These are phyloP conservation scores for Rhamnella rubrinervis DNA, from an alignment of 331 rosid genomes.

Conservation along the genomic window DNA sequence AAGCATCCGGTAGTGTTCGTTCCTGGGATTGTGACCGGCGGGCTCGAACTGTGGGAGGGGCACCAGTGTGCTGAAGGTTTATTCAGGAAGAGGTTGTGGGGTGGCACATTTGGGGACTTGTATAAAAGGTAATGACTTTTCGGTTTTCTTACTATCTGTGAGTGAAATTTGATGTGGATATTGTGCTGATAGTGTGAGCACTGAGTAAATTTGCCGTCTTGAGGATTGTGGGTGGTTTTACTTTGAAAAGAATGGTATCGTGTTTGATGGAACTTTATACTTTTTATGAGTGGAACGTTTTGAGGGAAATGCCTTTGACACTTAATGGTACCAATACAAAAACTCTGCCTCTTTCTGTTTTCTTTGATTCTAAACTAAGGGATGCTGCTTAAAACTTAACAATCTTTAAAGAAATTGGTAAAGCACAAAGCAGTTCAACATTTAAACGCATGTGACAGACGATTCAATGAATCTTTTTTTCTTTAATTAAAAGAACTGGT, in stretches of 20 bases:
- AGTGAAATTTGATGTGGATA: background rate
- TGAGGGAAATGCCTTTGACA: background rate
- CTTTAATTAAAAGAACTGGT: too few species aligned
- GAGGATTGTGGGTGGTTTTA: background rate
- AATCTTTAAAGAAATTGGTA: background rate
- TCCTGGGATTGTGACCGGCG: slow-evolving; percentile 95
- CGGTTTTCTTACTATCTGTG: background rate
- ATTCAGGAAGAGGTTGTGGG: slow-evolving; percentile 93
- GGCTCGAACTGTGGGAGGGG: slow-evolving; percentile 94
- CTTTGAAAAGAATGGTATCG: background rate
- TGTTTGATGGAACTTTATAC: background rate
- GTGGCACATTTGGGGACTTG: slow-evolving; percentile 90
- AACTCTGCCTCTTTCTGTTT: background rate
- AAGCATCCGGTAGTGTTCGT: slow-evolving; percentile 96
- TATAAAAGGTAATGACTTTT: slow-evolving; percentile 55
- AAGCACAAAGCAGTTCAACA: background rate
- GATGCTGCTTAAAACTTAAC: too few species aligned
- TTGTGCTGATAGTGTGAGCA: background rate
- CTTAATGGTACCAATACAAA: background rate
- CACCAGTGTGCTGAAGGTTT: slow-evolving; percentile 90
- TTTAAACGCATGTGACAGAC: background rate
- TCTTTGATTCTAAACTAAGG: background rate
- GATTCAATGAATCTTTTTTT: background rate
- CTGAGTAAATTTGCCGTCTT: background rate
- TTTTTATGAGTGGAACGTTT: background rate